Conservation (phyloP, 495 filamentous ascomycete genomes). For the Podospora bellae-mahoneyi region DNA sequence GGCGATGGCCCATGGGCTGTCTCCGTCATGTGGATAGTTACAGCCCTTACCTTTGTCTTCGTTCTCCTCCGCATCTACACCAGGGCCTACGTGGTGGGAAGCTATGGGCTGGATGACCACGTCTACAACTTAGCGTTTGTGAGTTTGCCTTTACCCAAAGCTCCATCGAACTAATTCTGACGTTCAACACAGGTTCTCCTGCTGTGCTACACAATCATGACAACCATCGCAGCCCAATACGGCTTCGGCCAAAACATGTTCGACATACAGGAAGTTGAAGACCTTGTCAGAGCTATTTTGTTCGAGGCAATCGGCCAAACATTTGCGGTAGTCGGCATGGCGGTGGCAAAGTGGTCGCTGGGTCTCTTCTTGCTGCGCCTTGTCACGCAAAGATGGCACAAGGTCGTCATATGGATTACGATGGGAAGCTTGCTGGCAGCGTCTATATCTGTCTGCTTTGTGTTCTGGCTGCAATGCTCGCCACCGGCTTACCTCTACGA, state of each 20-base stretch:
- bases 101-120: constrained; percentile 34
- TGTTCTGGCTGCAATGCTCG: constrained; percentile 26
- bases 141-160: background rate
- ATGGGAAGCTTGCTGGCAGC: constrained; percentile 22
- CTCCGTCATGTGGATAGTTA: background rate
- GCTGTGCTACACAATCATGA: constrained; percentile 30
- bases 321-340: constrained; percentile 41
- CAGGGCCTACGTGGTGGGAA: background rate
- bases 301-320: constrained; percentile 40
- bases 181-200: constrained; percentile 22
- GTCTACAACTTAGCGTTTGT: constrained; percentile 29
- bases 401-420: constrained; percentile 32
- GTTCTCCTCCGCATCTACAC: background rate
- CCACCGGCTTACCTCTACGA: constrained; percentile 26
- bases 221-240: constrained; percentile 29
- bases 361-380: constrained; percentile 42
- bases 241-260: constrained; percentile 37
- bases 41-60: background rate
- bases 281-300: constrained; percentile 30
- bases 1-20: background rate
- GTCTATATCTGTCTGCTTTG: constrained; percentile 22
- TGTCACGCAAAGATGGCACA: constrained; percentile 36
- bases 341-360: constrained; percentile 40
- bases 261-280: constrained; percentile 26
- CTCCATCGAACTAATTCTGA: background rate